Evolutionary conservation across 2,329 filamentous ascomycete genomes (phyloP).

Genomic region (Xylaria sp.): DNA sequence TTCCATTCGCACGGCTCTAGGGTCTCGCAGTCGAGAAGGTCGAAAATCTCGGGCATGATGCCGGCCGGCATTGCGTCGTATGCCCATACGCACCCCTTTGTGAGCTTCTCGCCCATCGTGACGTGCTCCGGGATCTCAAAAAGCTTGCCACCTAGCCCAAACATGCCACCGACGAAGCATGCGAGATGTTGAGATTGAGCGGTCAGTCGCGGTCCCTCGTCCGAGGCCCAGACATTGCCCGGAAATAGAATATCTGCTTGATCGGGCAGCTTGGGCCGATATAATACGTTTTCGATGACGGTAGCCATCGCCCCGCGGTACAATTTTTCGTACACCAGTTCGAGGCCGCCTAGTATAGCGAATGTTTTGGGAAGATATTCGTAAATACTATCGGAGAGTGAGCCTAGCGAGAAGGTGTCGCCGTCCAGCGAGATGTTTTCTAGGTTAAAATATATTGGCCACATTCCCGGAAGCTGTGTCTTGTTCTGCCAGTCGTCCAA

Average conservation of each 20-base stretch:
- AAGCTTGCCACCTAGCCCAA: slow-evolving; percentile 57
- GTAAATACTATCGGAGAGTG: slow-evolving; percentile 66
- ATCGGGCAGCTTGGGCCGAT: slow-evolving; percentile 72
- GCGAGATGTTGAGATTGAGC: slow-evolving; percentile 57
- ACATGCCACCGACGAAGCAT: slow-evolving; percentile 63
- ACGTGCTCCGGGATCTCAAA: slow-evolving; percentile 60
- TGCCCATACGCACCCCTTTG: slow-evolving; percentile 68
- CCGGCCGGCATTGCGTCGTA: slow-evolving; percentile 65
- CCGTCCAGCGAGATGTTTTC: slow-evolving; percentile 58
- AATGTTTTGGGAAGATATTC: slow-evolving; percentile 72
- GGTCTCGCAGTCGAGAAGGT: slow-evolving; percentile 56
- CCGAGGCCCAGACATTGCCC: slow-evolving; percentile 52
- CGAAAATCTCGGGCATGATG: slow-evolving; percentile 69
- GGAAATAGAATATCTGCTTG: slow-evolving; percentile 72
- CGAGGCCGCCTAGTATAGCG: slow-evolving; percentile 72
- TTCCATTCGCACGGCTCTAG: slow-evolving; percentile 57
- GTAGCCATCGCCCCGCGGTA: slow-evolving; percentile 71
- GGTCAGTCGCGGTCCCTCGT: slow-evolving; percentile 44
- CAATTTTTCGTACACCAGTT: slow-evolving; percentile 70
- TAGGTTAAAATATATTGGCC: slow-evolving; percentile 74
- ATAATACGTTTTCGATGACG: slow-evolving; percentile 72
- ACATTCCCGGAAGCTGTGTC: slow-evolving; percentile 80
- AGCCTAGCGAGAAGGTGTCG: slow-evolving; percentile 64
- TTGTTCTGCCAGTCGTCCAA: slow-evolving; percentile 75
- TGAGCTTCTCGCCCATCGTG: slow-evolving; percentile 59